These are phyloP conservation scores for Hymenoscyphus fraxineus DNA, from an alignment of 2,329 filamentous ascomycete species.

Conservation along the genomic window DNA sequence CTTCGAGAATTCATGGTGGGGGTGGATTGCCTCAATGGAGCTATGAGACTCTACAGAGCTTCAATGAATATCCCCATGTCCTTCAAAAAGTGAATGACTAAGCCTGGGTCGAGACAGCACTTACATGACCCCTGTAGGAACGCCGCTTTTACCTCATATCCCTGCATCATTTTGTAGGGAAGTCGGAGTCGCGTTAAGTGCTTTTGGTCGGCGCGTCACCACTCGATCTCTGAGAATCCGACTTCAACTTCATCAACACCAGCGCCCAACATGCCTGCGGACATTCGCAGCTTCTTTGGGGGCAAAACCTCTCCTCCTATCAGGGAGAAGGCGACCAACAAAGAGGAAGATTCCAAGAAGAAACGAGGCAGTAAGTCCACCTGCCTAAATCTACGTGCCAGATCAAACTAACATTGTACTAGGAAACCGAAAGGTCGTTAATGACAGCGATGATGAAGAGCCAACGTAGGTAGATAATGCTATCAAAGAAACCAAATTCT, in stretches of 20 bases:
- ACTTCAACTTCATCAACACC: neutral
- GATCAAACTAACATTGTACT: constrained; percentile 8
- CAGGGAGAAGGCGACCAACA: constrained; percentile 39
- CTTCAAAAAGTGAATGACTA: constrained; percentile 3
- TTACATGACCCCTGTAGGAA: too few relatives aligned
- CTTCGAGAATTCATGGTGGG: constrained; percentile 30
- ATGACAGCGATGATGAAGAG: constrained; percentile 79
- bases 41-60: neutral
- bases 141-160: neutral
- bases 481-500: constrained; percentile 19
- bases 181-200: constrained; percentile 9
- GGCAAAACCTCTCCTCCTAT: constrained; percentile 61
- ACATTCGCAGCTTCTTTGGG: constrained; percentile 89
- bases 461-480: constrained; percentile 32
- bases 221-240: neutral
- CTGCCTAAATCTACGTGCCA: neutral
- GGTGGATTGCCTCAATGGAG: constrained; percentile 9
- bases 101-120: neutral
- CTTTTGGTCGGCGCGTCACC: constrained; percentile 2
- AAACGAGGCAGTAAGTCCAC: constrained; percentile 29
- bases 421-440: constrained; percentile 66
- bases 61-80: neutral
- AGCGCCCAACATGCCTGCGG: constrained; percentile 62
- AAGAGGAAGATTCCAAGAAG: constrained; percentile 34
- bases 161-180: neutral